These are phyloP conservation scores for Fraxinus pennsylvanica DNA, from an alignment of 257 asterid species.

Conservation along the genomic window DNA sequence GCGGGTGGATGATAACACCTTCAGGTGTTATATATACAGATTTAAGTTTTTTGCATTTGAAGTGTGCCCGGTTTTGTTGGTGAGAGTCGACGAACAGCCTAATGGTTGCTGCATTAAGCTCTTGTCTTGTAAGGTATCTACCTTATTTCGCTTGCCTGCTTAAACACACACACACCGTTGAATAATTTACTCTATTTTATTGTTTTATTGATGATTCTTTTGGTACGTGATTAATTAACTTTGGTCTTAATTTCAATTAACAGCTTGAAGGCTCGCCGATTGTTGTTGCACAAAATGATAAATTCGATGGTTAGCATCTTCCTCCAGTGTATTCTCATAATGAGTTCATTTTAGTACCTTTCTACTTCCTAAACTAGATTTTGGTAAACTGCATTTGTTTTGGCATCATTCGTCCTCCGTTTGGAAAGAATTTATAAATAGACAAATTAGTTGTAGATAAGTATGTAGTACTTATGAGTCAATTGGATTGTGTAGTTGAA, in stretches of 20 bases:
- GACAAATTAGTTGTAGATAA: no score
- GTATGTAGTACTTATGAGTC: no score
- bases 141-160: background rate
- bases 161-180: background rate
- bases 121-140: conserved; percentile 83
- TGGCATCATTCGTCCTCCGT: background rate
- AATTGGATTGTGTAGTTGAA: no score
- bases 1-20: conserved; percentile 67
- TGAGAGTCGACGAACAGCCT: conserved; percentile 91
- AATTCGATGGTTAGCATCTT: conserved; percentile 69
- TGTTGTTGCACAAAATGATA: conserved; percentile 87
- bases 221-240: conserved; percentile 15
- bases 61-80: conserved; percentile 92
- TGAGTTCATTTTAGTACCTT: background rate
- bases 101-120: conserved; percentile 88
- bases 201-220: background rate
- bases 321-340: conserved; percentile 3
- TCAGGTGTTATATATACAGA: conserved; percentile 80
- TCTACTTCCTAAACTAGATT: background rate
- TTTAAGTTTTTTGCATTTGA: conserved; percentile 85
- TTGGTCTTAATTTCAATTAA: conserved; percentile 27
- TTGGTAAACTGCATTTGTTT: background rate
- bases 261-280: conserved; percentile 89
- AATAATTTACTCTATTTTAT: background rate
- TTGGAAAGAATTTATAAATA: no score